phyloP scores from a whole-genome alignment of 1,284 basidiomycete species.

The Gomphus sp. region DNA sequence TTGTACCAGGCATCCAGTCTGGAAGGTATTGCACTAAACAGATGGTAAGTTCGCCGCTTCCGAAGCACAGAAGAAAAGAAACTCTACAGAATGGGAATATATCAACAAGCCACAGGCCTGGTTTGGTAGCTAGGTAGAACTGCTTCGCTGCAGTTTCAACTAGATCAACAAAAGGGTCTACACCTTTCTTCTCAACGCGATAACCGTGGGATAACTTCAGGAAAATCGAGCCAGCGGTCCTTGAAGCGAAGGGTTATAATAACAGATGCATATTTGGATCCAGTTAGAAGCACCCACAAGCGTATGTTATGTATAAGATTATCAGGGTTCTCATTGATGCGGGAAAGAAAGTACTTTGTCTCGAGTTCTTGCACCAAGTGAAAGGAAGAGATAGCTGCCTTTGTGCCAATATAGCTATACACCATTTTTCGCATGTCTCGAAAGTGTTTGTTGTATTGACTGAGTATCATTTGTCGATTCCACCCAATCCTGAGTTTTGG shows the following conservation, averaged over 20 bases:
- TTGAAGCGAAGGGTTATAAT: not conserved
- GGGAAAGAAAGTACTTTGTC: not conserved
- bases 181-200: not conserved
- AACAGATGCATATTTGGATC: not conserved
- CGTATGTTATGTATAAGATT: not conserved
- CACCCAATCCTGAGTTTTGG: conserved; percentile 18
- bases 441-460: conserved; percentile 19
- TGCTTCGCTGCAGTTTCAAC: not conserved
- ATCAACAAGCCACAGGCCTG: not conserved
- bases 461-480: conserved; percentile 21
- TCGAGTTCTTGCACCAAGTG: not conserved
- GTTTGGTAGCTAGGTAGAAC: not conserved
- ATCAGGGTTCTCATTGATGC: not conserved
- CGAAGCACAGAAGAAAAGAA: not conserved
- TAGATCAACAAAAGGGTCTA: not conserved
- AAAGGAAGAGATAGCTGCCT: not conserved
- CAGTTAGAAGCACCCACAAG: not conserved
- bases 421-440: conserved; percentile 19
- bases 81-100: not conserved
- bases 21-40: not conserved
- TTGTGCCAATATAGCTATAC: not conserved
- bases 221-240: not conserved
- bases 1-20: not conserved
- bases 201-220: not conserved
- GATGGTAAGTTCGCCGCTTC: not conserved